These are phyloP conservation scores for Boletus rex-veris DNA, from an alignment of 768 basidiomycete species.

Conservation along the genomic window DNA sequence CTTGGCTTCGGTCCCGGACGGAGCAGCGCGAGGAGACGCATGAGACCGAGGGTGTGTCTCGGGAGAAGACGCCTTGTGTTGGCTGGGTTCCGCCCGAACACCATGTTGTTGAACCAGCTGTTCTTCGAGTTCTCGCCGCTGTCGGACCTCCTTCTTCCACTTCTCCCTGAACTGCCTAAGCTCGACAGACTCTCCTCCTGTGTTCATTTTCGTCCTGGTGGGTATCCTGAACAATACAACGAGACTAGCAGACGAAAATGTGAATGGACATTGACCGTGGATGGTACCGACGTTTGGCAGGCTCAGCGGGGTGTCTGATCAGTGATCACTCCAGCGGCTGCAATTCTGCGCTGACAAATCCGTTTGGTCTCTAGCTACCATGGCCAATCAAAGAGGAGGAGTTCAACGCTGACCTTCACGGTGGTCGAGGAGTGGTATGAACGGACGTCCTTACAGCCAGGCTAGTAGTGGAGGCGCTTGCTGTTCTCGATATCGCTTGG, in stretches of 20 bases:
- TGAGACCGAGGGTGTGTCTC: slow-evolving; percentile 7
- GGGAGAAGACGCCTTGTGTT: not conserved
- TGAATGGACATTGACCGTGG: not conserved
- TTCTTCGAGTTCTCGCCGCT: slow-evolving; percentile 20
- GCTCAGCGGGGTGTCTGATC: too few relatives aligned
- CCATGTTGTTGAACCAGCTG: slow-evolving; percentile 7
- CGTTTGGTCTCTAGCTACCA: too few relatives aligned
- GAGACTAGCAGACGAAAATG: not conserved
- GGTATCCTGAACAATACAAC: not conserved
- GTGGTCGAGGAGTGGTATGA: too few relatives aligned
- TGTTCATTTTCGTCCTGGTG: not conserved
- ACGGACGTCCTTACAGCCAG: too few relatives aligned
- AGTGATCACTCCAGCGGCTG: too few relatives aligned
- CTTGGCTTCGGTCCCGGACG: slow-evolving; percentile 3
- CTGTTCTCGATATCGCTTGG: too few relatives aligned
- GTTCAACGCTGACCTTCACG: too few relatives aligned
- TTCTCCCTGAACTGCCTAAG: slow-evolving; percentile 65
- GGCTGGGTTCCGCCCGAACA: not conserved
- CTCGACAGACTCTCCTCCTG: slow-evolving; percentile 52
- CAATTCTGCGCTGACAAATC: too few relatives aligned
- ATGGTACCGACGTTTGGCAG: too few relatives aligned
- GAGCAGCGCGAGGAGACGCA: not conserved
- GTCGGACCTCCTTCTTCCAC: slow-evolving; percentile 67
- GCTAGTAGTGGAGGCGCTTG: too few relatives aligned
- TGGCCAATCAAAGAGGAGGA: too few relatives aligned